Percentiles rank a stretch among this genome's conserved stretches.
Conservation (phyloP, 257 asterid genomes). For the Schizonepeta tenuifolia region DNA sequence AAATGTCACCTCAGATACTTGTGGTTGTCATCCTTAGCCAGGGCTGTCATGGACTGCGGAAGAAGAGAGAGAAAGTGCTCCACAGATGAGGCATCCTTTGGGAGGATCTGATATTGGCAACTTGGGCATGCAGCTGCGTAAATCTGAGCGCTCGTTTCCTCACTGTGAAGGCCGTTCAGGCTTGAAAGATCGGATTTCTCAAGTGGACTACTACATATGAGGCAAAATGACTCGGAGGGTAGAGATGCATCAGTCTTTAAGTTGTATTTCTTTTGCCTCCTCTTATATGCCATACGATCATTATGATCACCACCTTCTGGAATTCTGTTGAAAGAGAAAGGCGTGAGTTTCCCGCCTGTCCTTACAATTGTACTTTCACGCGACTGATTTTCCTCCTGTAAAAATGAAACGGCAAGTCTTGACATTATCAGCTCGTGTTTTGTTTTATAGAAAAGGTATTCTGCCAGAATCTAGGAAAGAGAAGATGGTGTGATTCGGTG, state of each 20-base stretch:
- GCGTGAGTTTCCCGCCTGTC: constrained; percentile 93
- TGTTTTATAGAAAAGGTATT: not conserved
- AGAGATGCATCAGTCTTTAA: constrained; percentile 60
- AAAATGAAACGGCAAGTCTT: constrained; percentile 25
- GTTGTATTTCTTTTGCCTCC: constrained; percentile 90
- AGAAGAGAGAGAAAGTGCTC: constrained; percentile 62
- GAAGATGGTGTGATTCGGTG: not conserved
- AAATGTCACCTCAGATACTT: constrained; percentile 53
- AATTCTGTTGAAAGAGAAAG: constrained; percentile 75
- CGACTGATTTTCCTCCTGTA: constrained; percentile 90
- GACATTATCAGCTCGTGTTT: not conserved
- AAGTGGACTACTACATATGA: constrained; percentile 81
- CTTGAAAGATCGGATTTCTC: constrained; percentile 44
- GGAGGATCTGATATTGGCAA: constrained; percentile 92
- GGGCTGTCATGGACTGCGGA: constrained; percentile 56
- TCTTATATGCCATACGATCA: constrained; percentile 58
- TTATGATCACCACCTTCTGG: constrained; percentile 58
- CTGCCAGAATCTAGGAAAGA: constrained; percentile 6
- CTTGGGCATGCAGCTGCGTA: constrained; percentile 58
- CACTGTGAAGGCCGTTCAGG: constrained; percentile 33
- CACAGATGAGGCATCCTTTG: constrained; percentile 58
- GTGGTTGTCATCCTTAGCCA: constrained; percentile 39
- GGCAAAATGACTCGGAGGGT: constrained; percentile 73
- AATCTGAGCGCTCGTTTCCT: constrained; percentile 38
- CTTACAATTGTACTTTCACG: constrained; percentile 93